Conservation (phyloP, 202 grass and related monocot species). For the Zoysia matrella region DNA sequence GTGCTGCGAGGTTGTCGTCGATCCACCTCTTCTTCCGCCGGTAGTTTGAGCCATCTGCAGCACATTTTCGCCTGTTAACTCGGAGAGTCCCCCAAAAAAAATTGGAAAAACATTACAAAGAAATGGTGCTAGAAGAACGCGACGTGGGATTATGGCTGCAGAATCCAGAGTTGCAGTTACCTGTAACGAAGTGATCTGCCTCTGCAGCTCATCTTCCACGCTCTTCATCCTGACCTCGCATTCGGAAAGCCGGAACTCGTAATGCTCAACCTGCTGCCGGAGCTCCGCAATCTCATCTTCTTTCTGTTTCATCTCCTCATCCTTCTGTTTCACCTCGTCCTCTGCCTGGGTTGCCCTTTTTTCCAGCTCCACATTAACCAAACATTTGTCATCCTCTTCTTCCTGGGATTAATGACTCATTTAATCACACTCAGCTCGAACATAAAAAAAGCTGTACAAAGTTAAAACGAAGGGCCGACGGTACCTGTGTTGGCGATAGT, state of each 20-base stretch:
- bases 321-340: conserved; percentile 38
- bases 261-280: conserved; percentile 37
- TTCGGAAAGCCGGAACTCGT: conserved; percentile 43
- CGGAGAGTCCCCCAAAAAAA: no score
- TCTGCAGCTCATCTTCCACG: conserved; percentile 53
- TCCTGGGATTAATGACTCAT: neutral
- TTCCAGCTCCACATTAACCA: conserved; percentile 38
- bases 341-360: conserved; percentile 31
- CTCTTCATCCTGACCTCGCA: conserved; percentile 51
- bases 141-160: no score
- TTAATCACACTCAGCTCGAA: neutral
- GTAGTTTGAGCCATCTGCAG: conserved; percentile 32
- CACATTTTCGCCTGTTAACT: neutral
- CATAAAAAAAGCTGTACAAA: neutral
- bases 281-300: conserved; percentile 39
- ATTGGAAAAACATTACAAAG: no score
- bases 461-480: neutral
- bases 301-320: conserved; percentile 19
- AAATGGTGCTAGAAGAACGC: no score
- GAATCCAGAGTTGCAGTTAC: neutral
- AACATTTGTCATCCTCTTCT: neutral
- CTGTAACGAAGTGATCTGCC: conserved; percentile 46
- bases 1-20: neutral
- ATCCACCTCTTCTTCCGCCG: neutral
- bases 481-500: neutral